A percentile compares a stretch with the other conserved stretches of the same genome.
Evolutionary conservation across 176 grass and related monocot species (phyloP).

Genomic region (Rhipidocladum racemiflorum): DNA sequence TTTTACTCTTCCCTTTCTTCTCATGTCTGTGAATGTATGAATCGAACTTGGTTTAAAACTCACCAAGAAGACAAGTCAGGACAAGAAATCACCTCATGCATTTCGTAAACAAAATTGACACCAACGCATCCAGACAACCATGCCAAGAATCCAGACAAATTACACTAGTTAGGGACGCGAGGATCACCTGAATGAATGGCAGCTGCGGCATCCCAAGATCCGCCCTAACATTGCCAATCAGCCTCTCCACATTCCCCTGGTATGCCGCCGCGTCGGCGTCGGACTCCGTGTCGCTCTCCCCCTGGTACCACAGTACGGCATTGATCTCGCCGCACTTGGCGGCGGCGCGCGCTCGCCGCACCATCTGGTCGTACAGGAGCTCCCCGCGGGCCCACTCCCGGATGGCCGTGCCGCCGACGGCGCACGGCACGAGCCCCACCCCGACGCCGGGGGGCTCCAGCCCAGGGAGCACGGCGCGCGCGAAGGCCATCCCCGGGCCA

Average conservation of each 20-base stretch:
- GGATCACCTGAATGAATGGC: slow-evolving; percentile 83
- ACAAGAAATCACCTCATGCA: not conserved
- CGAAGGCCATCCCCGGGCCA: slow-evolving; percentile 81
- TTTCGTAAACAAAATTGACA: not conserved
- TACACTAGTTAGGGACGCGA: not conserved
- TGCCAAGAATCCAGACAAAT: not conserved
- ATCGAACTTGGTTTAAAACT: not conserved
- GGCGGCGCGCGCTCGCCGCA: slow-evolving; percentile 49
- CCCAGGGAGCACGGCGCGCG: slow-evolving; percentile 43
- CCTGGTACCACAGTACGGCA: slow-evolving; percentile 91
- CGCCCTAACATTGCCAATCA: slow-evolving; percentile 58
- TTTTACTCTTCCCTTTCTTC: not conserved
- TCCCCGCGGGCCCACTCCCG: slow-evolving; percentile 68
- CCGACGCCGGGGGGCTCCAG: slow-evolving; percentile 1
- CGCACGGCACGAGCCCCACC: slow-evolving; percentile 75
- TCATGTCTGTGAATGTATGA: not conserved
- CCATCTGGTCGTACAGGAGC: slow-evolving; percentile 73
- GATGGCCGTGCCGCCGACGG: slow-evolving; percentile 75
- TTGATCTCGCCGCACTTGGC: slow-evolving; percentile 52
- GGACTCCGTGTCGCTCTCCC: slow-evolving; percentile 67
- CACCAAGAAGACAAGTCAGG: not conserved
- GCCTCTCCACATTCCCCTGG: slow-evolving; percentile 47
- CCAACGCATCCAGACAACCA: not conserved
- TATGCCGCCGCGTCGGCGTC: slow-evolving; percentile 43
- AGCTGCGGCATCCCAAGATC: slow-evolving; percentile 64